Percentiles rank a stretch among this genome's conserved stretches.
Conservation (phyloP, 805 yeast genomes). For the Suhomyces faveliae region DNA sequence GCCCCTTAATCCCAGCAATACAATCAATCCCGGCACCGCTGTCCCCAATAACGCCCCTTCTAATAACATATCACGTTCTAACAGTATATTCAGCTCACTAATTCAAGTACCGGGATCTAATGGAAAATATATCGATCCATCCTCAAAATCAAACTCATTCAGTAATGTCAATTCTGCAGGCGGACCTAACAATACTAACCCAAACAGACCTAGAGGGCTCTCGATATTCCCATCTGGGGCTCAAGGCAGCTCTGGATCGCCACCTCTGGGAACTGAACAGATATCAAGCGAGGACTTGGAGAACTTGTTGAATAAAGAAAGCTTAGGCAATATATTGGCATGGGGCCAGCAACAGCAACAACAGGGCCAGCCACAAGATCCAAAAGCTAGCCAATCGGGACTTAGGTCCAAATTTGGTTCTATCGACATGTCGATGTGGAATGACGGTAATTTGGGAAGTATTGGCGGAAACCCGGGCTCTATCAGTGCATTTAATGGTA, state of each 20-base stretch:
- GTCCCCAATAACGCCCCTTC: conserved; percentile 5
- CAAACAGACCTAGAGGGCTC: conserved; percentile 15
- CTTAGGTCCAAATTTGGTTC: conserved; percentile 26
- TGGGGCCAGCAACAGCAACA: conserved; percentile 24
- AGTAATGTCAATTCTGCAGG: conserved; percentile 9
- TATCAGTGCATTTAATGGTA: conserved; percentile 30
- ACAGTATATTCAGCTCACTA: conserved; percentile 38
- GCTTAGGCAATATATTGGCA: conserved; percentile 28
- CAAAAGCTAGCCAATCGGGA: conserved; percentile 9
- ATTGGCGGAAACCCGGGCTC: conserved; percentile 26
- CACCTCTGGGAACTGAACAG: conserved; percentile 14
- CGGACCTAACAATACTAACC: conserved; percentile 9
- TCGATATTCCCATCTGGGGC: conserved; percentile 17
- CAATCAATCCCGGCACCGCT: not conserved
- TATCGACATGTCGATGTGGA: conserved; percentile 24
- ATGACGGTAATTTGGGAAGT: conserved; percentile 13
- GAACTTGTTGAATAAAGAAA: conserved; percentile 32
- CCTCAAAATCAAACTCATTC: not conserved
- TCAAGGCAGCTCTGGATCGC: conserved; percentile 4
- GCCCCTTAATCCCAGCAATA: conserved; percentile 22
- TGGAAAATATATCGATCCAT: conserved; percentile 29
- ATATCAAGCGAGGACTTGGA: conserved; percentile 33
- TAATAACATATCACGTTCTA: conserved; percentile 22
- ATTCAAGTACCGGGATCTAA: conserved; percentile 40
- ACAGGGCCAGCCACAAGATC: conserved; percentile 9